phyloP scores from a whole-genome alignment of 148 eudicot genomes.

The Drosera capensis region DNA sequence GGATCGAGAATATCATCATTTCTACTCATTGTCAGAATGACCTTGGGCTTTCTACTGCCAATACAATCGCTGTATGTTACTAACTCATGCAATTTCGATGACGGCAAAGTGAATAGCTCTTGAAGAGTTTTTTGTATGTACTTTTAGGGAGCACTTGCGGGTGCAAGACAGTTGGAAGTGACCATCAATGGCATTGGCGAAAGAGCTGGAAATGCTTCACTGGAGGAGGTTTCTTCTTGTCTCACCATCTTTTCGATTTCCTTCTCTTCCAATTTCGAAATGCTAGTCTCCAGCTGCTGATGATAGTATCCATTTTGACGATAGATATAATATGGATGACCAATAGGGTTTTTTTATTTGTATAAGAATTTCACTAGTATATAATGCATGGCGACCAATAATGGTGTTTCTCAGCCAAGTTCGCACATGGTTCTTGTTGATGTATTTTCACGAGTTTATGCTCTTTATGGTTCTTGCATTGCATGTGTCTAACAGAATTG shows the following conservation, averaged over 20 bases:
- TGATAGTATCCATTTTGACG: too few relatives aligned
- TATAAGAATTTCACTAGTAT: too few relatives aligned
- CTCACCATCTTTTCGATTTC: neutral
- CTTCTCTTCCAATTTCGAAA: too few relatives aligned
- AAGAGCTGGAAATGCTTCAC: slow-evolving; percentile 94
- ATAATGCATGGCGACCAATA: too few relatives aligned
- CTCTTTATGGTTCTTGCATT: neutral
- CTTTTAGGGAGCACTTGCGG: slow-evolving; percentile 78
- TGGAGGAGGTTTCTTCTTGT: slow-evolving; percentile 68
- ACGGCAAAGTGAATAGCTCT: neutral
- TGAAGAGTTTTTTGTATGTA: slow-evolving; percentile 10
- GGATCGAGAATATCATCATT: slow-evolving; percentile 76
- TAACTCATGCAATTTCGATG: neutral
- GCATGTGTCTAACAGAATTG: too few relatives aligned
- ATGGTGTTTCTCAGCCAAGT: too few relatives aligned
- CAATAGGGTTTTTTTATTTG: too few relatives aligned
- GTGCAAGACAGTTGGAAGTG: slow-evolving; percentile 91
- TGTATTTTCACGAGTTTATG: too few relatives aligned
- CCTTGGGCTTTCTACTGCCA: slow-evolving; percentile 94
- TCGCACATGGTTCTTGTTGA: too few relatives aligned
- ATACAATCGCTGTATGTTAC: slow-evolving; percentile 58
- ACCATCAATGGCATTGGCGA: slow-evolving; percentile 95
- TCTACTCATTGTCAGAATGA: slow-evolving; percentile 97
- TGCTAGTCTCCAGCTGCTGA: too few relatives aligned
- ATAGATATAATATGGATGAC: too few relatives aligned